Evolutionary conservation across 805 yeast species (phyloP).

Genomic region (Yamadazyma laniorum): DNA sequence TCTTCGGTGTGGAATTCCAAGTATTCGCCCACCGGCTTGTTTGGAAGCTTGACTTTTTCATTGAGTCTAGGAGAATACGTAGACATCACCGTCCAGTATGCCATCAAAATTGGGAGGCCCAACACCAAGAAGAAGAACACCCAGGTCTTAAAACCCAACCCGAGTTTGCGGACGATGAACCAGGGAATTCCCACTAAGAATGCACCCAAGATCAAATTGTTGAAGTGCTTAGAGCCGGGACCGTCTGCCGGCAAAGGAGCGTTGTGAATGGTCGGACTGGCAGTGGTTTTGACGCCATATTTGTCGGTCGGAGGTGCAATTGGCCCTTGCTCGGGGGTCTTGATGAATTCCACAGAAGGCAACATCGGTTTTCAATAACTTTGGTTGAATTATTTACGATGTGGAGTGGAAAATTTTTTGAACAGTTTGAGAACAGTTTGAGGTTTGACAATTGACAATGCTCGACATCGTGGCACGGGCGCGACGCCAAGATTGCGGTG

Average conservation of each 20-base stretch:
- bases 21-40: conserved; percentile 74
- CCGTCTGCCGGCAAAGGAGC: conserved; percentile 93
- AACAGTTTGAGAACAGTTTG: too few species aligned
- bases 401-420: too few species aligned
- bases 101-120: conserved; percentile 70
- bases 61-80: conserved; percentile 78
- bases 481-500: too few species aligned
- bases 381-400: too few species aligned
- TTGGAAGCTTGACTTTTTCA: conserved; percentile 73
- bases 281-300: conserved; percentile 39
- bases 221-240: conserved; percentile 76
- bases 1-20: conserved; percentile 77
- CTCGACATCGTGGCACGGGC: background rate
- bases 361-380: conserved; percentile 26
- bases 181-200: conserved; percentile 58
- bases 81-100: conserved; percentile 78
- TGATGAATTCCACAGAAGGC: conserved; percentile 50
- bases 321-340: conserved; percentile 49
- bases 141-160: conserved; percentile 70
- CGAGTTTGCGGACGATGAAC: conserved; percentile 60
- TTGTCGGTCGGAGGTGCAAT: conserved; percentile 25
- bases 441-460: conserved; percentile 1
- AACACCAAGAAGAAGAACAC: conserved; percentile 54
- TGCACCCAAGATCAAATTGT: conserved; percentile 53
- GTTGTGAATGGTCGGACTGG: conserved; percentile 71